phyloP scores from a whole-genome alignment of 805 yeast genomes.

The Candida palmyrensis region DNA sequence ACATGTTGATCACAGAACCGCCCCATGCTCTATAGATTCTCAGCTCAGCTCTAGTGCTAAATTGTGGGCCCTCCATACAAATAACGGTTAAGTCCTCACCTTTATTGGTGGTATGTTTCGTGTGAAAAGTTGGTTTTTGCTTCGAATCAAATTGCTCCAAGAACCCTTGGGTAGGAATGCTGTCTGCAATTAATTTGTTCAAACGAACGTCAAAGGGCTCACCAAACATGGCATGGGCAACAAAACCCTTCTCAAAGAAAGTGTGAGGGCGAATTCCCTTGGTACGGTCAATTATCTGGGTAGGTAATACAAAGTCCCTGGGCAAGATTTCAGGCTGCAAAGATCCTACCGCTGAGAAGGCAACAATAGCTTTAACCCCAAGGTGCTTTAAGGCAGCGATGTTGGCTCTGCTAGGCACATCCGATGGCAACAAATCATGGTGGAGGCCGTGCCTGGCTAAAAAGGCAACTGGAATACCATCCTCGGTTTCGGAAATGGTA shows the following conservation, averaged over 20 bases:
- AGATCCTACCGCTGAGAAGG: slow-evolving; percentile 96
- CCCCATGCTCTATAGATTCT: slow-evolving; percentile 82
- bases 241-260: slow-evolving; percentile 87
- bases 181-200: slow-evolving; percentile 57
- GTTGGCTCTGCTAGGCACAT: slow-evolving; percentile 90
- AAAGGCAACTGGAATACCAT: slow-evolving; percentile 86
- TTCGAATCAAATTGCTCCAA: slow-evolving; percentile 47
- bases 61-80: slow-evolving; percentile 99
- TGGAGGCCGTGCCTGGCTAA: slow-evolving; percentile 90
- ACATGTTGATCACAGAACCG: slow-evolving; percentile 95
- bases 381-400: slow-evolving; percentile 89
- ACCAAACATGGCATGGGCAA: slow-evolving; percentile 96
- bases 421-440: slow-evolving; percentile 86
- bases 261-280: slow-evolving; percentile 90
- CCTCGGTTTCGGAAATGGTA: slow-evolving; percentile 73
- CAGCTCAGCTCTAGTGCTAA: slow-evolving; percentile 95
- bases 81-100: slow-evolving; percentile 76
- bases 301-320: slow-evolving; percentile 94
- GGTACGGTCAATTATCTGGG: slow-evolving; percentile 94
- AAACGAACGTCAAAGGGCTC: slow-evolving; percentile 87
- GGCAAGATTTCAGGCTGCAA: slow-evolving; percentile 85
- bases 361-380: slow-evolving; percentile 83
- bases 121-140: slow-evolving; percentile 51
- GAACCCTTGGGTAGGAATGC: slow-evolving; percentile 38
- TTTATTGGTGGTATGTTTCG: slow-evolving; percentile 50